These are phyloP conservation scores for Chalciporus chontae DNA, from an alignment of 768 basidiomycete species.

Conservation along the genomic window DNA sequence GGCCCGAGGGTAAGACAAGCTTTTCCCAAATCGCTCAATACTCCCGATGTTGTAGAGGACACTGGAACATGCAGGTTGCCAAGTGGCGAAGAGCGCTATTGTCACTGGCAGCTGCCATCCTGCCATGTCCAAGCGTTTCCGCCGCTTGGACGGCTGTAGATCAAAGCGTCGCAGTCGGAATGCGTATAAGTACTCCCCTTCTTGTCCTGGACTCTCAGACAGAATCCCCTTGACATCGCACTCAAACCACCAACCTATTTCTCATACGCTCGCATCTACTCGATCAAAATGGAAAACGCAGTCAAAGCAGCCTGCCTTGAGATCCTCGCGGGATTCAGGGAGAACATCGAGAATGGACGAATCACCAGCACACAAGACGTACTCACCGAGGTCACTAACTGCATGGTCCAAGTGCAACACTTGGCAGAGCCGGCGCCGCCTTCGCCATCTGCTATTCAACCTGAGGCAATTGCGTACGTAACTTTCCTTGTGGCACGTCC, in stretches of 20 bases:
- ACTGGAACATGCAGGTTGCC: too few species aligned
- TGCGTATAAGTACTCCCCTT: conserved; percentile 11
- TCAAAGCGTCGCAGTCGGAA: neutral
- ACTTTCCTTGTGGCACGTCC: too few species aligned
- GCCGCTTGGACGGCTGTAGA: conserved; percentile 11
- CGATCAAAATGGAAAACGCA: neutral
- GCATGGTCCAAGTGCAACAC: conserved; percentile 7
- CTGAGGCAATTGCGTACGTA: neutral
- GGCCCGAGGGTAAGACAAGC: neutral
- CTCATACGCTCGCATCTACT: neutral
- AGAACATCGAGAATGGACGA: conserved; percentile 10
- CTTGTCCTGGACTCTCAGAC: conserved; percentile 1
- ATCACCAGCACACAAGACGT: conserved; percentile 2
- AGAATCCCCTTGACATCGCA: neutral
- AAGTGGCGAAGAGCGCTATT: conserved; percentile 1
- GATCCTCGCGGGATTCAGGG: conserved; percentile 9
- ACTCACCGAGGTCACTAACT: conserved; percentile 9
- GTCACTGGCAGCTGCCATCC: conserved; percentile 10
- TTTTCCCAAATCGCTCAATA: conserved; percentile 1
- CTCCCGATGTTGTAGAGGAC: conserved; percentile 8
- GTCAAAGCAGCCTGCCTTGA: conserved; percentile 2
- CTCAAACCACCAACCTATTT: neutral
- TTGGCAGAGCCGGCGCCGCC: neutral
- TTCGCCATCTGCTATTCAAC: neutral
- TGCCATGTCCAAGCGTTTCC: conserved; percentile 11